Conservation (phyloP, 257 asterid genomes). For the Fraxinus anomala region DNA sequence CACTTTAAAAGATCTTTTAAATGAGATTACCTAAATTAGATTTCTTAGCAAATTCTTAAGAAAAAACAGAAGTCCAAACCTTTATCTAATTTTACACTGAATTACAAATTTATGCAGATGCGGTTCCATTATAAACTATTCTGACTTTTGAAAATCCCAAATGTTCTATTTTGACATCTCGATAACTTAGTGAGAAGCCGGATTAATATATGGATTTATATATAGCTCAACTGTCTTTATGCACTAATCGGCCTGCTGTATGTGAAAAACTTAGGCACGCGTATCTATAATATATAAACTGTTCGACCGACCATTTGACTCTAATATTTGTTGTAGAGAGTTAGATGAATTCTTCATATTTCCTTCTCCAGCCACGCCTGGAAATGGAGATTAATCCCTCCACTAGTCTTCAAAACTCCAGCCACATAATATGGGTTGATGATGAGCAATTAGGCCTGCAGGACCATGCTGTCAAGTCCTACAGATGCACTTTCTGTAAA, state of each 20-base stretch:
- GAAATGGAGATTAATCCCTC: slow-evolving; percentile 13
- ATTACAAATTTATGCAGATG: too few species aligned
- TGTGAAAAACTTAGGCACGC: neutral
- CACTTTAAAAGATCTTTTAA: too few species aligned
- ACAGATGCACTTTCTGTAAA: slow-evolving; percentile 13
- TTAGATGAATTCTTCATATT: neutral
- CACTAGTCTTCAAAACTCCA: neutral
- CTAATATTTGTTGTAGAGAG: neutral
- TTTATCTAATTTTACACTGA: neutral
- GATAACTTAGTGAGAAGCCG: neutral
- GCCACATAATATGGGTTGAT: neutral
- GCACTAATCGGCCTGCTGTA: neutral
- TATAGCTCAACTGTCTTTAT: too few species aligned
- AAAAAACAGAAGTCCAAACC: too few species aligned
- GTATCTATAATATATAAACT: neutral
- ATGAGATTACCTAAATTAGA: too few species aligned
- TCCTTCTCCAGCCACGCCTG: neutral
- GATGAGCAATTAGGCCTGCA: neutral
- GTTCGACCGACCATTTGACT: slow-evolving; percentile 4
- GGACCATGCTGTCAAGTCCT: neutral
- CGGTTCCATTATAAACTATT: neutral
- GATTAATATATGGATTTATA: too few species aligned
- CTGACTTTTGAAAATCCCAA: neutral
- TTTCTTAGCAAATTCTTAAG: too few species aligned
- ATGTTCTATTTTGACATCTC: neutral